These are phyloP conservation scores for Asparagopsis taxiformis DNA, from an alignment of 31 red algal genomes.

Conservation along the genomic window DNA sequence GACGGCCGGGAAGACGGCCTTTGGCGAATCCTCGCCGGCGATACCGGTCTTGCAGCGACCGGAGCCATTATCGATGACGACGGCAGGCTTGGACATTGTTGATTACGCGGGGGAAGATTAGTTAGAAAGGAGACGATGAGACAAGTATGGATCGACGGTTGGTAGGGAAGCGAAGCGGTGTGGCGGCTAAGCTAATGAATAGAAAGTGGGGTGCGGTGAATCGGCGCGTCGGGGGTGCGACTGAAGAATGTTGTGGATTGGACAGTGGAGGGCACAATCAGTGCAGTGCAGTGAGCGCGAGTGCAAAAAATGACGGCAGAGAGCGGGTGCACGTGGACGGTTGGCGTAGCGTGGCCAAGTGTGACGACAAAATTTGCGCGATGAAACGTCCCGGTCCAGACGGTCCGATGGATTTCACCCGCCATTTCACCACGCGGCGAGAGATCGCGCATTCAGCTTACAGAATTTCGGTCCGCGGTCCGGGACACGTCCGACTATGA, in stretches of 20 bases:
- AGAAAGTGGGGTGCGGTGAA: too few relatives aligned
- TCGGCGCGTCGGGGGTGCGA: too few relatives aligned
- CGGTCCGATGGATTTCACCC: too few relatives aligned
- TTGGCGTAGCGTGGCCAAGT: not conserved
- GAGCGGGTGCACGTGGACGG: not conserved
- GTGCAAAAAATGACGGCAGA: not conserved
- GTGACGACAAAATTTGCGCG: not conserved
- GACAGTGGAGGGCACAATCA: not conserved
- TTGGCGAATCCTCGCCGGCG: slow-evolving; percentile 98
- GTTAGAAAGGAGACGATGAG: not conserved
- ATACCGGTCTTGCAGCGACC: slow-evolving; percentile 95
- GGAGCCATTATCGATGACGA: slow-evolving; percentile 94
- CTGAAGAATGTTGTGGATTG: too few relatives aligned
- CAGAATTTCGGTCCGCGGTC: not conserved
- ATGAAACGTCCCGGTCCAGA: not conserved
- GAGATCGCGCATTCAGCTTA: not conserved
- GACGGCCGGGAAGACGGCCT: slow-evolving; percentile 99
- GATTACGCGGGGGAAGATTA: not conserved
- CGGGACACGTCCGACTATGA: not conserved
- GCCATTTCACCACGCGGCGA: slow-evolving; percentile 1
- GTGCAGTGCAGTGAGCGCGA: not conserved
- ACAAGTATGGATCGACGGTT: not conserved
- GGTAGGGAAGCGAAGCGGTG: too few relatives aligned
- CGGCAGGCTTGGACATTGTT: slow-evolving; percentile 62
- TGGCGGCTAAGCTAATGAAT: too few relatives aligned